phyloP scores from a whole-genome alignment of 1,284 basidiomycete species.

The Chondrostereum purpureum region DNA sequence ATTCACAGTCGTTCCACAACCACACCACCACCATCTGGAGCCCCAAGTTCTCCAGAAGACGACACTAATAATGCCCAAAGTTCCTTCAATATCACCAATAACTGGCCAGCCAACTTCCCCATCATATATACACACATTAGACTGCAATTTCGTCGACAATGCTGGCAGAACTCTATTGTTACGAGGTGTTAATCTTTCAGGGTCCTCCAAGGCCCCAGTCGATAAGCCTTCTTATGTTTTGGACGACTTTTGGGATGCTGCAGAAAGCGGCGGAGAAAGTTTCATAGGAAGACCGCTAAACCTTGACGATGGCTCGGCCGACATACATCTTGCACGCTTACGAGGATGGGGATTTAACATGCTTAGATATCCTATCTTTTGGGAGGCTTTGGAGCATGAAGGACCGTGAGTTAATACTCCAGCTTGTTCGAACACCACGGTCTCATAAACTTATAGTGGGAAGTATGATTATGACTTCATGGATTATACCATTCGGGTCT shows the following conservation, averaged over 20 bases:
- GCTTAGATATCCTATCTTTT: constrained; percentile 87
- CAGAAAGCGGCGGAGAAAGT: constrained; percentile 64
- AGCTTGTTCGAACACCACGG: not conserved
- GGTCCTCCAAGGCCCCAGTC: constrained; percentile 79
- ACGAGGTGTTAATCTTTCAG: constrained; percentile 90
- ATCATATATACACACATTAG: constrained; percentile 62
- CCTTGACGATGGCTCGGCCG: constrained; percentile 77
- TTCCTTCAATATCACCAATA: constrained; percentile 59
- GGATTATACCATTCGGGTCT: constrained; percentile 83
- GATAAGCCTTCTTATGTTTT: constrained; percentile 61
- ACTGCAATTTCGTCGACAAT: constrained; percentile 78
- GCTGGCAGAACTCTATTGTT: constrained; percentile 80
- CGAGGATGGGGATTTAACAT: constrained; percentile 93
- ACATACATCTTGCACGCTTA: constrained; percentile 84
- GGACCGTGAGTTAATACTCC: constrained; percentile 71
- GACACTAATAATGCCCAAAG: constrained; percentile 42
- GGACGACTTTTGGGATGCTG: constrained; percentile 86
- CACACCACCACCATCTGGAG: not conserved
- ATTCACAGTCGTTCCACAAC: not conserved
- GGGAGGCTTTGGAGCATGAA: constrained; percentile 91
- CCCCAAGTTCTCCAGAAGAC: not conserved
- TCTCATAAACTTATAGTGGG: constrained; percentile 44
- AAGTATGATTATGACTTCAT: constrained; percentile 91
- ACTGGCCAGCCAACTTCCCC: constrained; percentile 52
- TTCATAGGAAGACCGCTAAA: constrained; percentile 79